These are phyloP conservation scores for Bonnemaisonia californica DNA, from an alignment of 31 red algal species.

Conservation along the genomic window DNA sequence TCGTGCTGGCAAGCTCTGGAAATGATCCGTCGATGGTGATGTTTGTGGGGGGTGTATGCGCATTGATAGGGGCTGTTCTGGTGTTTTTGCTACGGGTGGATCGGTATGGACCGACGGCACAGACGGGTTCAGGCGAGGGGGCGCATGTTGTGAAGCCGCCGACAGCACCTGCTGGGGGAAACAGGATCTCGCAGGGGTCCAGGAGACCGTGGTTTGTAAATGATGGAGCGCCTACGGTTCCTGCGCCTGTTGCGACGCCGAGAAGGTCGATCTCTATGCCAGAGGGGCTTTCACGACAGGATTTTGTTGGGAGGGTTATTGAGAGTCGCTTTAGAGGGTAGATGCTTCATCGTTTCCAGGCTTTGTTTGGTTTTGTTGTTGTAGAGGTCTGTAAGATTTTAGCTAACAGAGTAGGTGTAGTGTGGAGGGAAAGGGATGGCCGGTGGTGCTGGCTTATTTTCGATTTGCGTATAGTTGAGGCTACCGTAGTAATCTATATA, in stretches of 20 bases:
- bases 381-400: neutral
- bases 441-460: too few species aligned
- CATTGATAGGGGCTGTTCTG: conserved; percentile 52
- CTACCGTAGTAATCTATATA: too few species aligned
- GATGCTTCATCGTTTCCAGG: too few species aligned
- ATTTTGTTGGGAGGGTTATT: neutral
- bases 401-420: too few species aligned
- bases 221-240: neutral
- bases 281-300: neutral
- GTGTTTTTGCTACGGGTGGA: conserved; percentile 63
- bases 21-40: conserved; percentile 66
- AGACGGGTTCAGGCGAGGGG: too few species aligned
- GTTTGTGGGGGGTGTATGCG: conserved; percentile 77
- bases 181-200: too few species aligned
- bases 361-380: neutral
- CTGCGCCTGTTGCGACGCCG: neutral
- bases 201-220: too few species aligned
- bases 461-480: too few species aligned
- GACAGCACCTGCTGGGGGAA: too few species aligned
- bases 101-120: neutral
- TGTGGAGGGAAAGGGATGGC: too few species aligned
- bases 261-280: neutral
- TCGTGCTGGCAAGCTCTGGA: conserved; percentile 40
- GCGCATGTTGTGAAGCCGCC: too few species aligned
- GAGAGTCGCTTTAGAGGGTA: neutral